These are phyloP conservation scores for Clathrus columnatus DNA, from an alignment of 768 basidiomycete genomes.

Conservation along the genomic window DNA sequence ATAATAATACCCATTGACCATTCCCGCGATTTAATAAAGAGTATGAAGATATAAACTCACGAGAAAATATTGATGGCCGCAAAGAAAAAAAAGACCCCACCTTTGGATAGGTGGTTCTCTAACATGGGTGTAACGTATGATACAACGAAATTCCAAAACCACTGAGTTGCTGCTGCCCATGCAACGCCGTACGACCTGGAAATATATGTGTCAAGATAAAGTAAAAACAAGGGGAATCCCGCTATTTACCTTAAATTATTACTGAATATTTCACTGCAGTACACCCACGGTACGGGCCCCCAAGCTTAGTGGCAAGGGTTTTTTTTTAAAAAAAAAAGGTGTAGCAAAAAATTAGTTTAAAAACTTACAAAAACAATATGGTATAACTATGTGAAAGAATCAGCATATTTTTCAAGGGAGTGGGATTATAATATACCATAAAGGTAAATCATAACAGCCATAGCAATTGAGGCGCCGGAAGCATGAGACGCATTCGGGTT, in stretches of 20 bases:
- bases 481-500: constrained; percentile 15
- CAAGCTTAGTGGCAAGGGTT: too few relatives aligned
- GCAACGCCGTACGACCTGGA: constrained; percentile 76
- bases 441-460: constrained; percentile 82
- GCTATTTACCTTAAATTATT: constrained; percentile 3
- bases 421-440: constrained; percentile 76
- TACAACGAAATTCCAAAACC: constrained; percentile 75
- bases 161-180: constrained; percentile 68
- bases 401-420: not conserved
- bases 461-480: constrained; percentile 50
- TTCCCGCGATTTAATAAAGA: not conserved
- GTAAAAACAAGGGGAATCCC: not conserved
- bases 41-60: not conserved
- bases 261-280: constrained; percentile 13
- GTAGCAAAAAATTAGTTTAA: not conserved
- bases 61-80: constrained; percentile 49
- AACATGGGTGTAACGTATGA: constrained; percentile 63
- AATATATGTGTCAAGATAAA: constrained; percentile 50
- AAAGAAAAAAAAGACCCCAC: constrained; percentile 69
- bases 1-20: not conserved
- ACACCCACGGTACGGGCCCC: constrained; percentile 50
- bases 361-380: constrained; percentile 9
- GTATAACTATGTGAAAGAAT: not conserved
- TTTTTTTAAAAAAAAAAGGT: not conserved
- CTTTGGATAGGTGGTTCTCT: constrained; percentile 48